Base-by-base conservation (phyloP, 1,139 yeast species). In the Scheffersomyces illinoinensis region DNA sequence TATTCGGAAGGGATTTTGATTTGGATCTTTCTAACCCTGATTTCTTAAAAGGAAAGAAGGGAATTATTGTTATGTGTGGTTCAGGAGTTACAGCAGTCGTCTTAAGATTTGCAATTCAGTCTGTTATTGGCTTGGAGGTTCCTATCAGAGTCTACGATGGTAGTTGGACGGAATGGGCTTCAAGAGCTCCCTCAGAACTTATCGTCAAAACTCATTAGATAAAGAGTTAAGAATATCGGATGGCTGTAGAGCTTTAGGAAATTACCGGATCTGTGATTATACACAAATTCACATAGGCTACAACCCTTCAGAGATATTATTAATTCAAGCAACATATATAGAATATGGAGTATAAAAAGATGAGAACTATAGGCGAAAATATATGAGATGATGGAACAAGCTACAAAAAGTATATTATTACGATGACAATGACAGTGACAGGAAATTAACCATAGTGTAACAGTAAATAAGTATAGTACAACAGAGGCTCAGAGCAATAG, bases 81-180 rank as follows among this genome's bases (percentile, higher is more conserved):
- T 89, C 97, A 1, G 98, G 98, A 54, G 98, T 93, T 53, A 89
- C 97, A 21, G 98, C 97, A 0, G 91, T 93, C 62, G 86, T 93
- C 52, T 79, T 93, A 58, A 89, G 90, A 72, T 65, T 77, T 53
- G 85, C 84, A 10, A 70, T 81, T 56, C 78, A 78, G 57, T 68
- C 73, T 8, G 70, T 80, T 17, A 80, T 88, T 24, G 96, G 91
- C 3, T 75, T 91, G 51, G 86, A 87, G 56, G 78, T 84, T 23
- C 85, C 89, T 1, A 80, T 92, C 20, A 84, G 86, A 56, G 89
- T 95, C 7, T 95, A 93, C 68, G 99, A 95, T 69, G 99, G 99
- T 5, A 88, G 96, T 57, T 95, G 98, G 99, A 90, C 97, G n/a
- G 85, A 81, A 64, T 81, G 84, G 84, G 84, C 83, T 2, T 77